Base-by-base conservation (phyloP, 768 basidiomycete species). In the Aureoboletus auriporus region DNA sequence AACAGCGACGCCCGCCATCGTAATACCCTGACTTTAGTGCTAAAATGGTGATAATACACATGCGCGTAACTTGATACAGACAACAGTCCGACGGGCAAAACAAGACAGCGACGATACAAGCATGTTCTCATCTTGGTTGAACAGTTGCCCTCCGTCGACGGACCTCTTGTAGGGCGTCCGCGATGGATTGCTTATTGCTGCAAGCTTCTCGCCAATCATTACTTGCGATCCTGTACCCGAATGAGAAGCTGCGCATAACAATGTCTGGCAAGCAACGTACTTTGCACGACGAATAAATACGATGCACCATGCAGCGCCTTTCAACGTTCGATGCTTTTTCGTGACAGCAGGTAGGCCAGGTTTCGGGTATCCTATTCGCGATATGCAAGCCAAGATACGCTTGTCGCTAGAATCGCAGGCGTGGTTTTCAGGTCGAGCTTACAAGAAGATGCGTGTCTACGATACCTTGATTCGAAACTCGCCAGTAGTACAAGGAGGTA, bases 401-500 rank as follows among this genome's bases (percentile, higher is more conserved):
- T 76, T 75, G 56, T 89, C 86, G 47, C 87, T 87, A 49, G 14
- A 23, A 4, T 16, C 14, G 6, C 36, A 29, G 14, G 36, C 29
- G 8, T 8, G 49, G 20, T 23, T n/a, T n/a, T 61, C 31, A 57
- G 50, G n/a, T 30, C 17, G 9, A 36, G 14, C 45, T 10, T 3
- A 39, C 39, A 11, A 4, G 17, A 41, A 42, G 34, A 37, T n/a
- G 16, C 0, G 14, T 34, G 47, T n/a, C 10, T 12, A 43, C 23
- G 14, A 41, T 43, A 89, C 89, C 82, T 85, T 59, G 76, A 79
- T 70, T 90, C 84, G 48, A 84, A 81, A 49, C 78, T 75, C 17
- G 77, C 63, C 23, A 96, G 68, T n/a, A 94, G 72, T 3, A 83
- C 69, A 8, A 93, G 71, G 10, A 98, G 74, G 64, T 97, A 97